Evolutionary conservation across 768 basidiomycete species (phyloP).

Genomic region (Aureoboletus auriporus): DNA sequence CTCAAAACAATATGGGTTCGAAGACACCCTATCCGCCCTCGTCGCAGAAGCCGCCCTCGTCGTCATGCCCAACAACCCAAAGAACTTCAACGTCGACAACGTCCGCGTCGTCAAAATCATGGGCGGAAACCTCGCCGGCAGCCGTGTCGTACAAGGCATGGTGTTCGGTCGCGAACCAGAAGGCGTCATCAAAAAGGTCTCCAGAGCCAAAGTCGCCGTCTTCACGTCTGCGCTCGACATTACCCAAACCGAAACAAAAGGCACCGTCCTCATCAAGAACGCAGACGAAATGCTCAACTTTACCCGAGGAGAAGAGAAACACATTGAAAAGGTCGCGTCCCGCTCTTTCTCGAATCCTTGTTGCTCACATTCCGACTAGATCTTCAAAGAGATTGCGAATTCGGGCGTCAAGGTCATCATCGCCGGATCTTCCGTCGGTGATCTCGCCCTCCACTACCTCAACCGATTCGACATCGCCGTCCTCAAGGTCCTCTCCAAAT

Average conservation of each 20-base stretch:
- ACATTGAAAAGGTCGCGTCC: constrained; percentile 73
- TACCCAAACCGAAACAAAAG: constrained; percentile 97
- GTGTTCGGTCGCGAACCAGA: constrained; percentile 97
- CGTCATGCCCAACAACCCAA: constrained; percentile 85
- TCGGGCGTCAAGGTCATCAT: constrained; percentile 93
- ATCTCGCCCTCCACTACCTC: constrained; percentile 95
- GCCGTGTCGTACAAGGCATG: constrained; percentile 94
- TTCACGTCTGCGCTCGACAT: constrained; percentile 92
- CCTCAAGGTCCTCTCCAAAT: constrained; percentile 96
- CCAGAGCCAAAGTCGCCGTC: constrained; percentile 89
- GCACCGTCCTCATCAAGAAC: constrained; percentile 92
- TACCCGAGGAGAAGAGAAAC: constrained; percentile 92
- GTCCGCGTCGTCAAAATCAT: constrained; percentile 98
- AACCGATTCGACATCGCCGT: constrained; percentile 92
- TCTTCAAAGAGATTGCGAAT: constrained; percentile 95
- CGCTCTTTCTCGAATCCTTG: not conserved
- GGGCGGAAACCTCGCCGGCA: constrained; percentile 83
- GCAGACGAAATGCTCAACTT: constrained; percentile 98
- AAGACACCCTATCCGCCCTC: constrained; percentile 74
- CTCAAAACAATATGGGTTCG: constrained; percentile 95
- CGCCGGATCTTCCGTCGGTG: constrained; percentile 89
- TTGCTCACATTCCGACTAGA: constrained; percentile 42
- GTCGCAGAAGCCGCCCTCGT: constrained; percentile 92
- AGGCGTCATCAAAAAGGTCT: constrained; percentile 78
- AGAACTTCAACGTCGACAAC: constrained; percentile 97